phyloP scores from a whole-genome alignment of 2,329 filamentous ascomycete species.

The Pseudogymnoascus sp. region DNA sequence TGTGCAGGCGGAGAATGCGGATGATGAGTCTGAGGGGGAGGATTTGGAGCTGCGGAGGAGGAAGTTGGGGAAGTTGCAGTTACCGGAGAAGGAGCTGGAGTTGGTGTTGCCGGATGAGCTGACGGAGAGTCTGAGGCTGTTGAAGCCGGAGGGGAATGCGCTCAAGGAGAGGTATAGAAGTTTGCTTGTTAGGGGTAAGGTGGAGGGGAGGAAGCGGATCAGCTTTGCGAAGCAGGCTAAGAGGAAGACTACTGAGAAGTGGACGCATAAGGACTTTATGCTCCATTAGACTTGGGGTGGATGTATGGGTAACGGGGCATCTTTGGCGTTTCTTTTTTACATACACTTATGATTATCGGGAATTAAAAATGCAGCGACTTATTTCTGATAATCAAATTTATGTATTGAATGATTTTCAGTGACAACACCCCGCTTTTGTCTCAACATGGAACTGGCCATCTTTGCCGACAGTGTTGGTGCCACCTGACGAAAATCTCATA shows the following conservation, averaged over 20 bases:
- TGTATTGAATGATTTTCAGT: not conserved
- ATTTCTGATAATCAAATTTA: not conserved
- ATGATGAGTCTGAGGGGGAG: slow-evolving; percentile 49
- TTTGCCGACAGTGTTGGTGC: not conserved
- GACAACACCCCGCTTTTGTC: not conserved
- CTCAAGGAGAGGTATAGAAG: slow-evolving; percentile 87
- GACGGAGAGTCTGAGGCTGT: slow-evolving; percentile 68
- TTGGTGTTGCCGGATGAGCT: slow-evolving; percentile 76
- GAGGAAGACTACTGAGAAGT: slow-evolving; percentile 84
- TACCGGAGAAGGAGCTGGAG: slow-evolving; percentile 75
- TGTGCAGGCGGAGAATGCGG: slow-evolving; percentile 38
- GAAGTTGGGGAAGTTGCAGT: slow-evolving; percentile 63
- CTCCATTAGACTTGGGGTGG: slow-evolving; percentile 21
- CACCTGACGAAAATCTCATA: not conserved
- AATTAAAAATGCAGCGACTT: slow-evolving; percentile 8
- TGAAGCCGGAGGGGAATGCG: slow-evolving; percentile 94
- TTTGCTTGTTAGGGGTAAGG: slow-evolving; percentile 77
- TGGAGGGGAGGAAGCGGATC: slow-evolving; percentile 74
- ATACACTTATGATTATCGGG: slow-evolving; percentile 6
- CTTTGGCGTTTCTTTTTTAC: not conserved
- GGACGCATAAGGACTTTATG: slow-evolving; percentile 89
- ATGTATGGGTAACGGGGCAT: not conserved
- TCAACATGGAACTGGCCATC: not conserved
- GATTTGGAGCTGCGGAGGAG: slow-evolving; percentile 60
- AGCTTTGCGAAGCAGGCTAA: slow-evolving; percentile 76